Evolutionary conservation across 257 asterid genomes (phyloP), one percentile per base, ranked within the genome.

Genomic region (Cynanchum wilfordii): DNA sequence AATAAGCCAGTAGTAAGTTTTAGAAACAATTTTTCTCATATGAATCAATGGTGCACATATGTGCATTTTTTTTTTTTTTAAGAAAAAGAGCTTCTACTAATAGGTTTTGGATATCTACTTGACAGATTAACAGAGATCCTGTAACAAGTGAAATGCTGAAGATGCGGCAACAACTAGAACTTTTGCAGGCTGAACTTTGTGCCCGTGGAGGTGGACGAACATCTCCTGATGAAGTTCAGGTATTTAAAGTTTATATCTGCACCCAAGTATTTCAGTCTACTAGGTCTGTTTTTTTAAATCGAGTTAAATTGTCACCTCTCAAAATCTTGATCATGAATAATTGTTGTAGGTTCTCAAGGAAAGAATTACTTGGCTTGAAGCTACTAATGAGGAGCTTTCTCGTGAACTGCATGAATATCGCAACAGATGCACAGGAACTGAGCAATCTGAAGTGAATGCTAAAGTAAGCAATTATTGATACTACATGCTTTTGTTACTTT

Each of bases 101-200:
- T 77, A 17, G 25, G 30, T 75, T 76, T 74, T 72, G 33, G 60
- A 78, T 57, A 60, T 13, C 76, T 33, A 25, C 70, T 79, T 78
- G 73, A 55, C 91, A 95, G 99, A 72, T 95, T 67, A 95, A 95
- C 80, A 83, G 99, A 86, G 98, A 95, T 76, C 96, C 98, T 58
- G 87, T 92, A 70, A 86, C 98, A 38, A 95, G 74, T 75, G 99
- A 95, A 88, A 92, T 95, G 99, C 74, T 92, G 79, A 95, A 95
- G 85, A 92, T 95, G 98, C 93, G 98, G 29, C 99, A 95, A 68
- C 99, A 90, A 71, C 85, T 95, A 77, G 98, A 90, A 75, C 92
- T 75, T 85, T 76, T 95, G 80, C 99, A 95, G 80, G 99, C 99
- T 56, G 96, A 95, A 84, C 96, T 95, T 71, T 88, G 97, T 81